Evolutionary conservation across 306 rosid species (phyloP), one percentile per base, ranked within the genome.

Genomic region (Cicer pinnatifidum): DNA sequence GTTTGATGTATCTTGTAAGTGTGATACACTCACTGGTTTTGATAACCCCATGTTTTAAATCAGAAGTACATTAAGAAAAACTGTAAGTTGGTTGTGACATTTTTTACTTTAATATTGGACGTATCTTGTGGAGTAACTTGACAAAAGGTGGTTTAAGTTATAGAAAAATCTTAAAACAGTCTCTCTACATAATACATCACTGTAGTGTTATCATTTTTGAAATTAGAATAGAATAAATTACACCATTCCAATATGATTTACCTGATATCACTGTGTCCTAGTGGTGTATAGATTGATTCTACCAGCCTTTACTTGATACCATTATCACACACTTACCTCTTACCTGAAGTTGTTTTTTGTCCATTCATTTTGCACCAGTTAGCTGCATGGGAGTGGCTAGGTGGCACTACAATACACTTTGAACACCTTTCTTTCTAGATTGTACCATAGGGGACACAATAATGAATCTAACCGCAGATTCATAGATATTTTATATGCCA

Each of bases 91-190:
- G 41, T 28, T 28, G 17, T 6, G 41, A 58, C 9, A 33, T 12
- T 58, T 28, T 58, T 28, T 28, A 33, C 9, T 23, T 58, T 11
- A 23, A 23, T 1, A 40, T 2, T 6, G 8, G 41, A 23, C 13
- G 1, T 56, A 56, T 20, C 38, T 23, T 10, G 8, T 20, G 39
- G 37, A 11, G 20, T 20, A 56, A 56, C 62, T 20, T 56, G 13
- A 58, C 41, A 28, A 23, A 23, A 28, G 64, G 9, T 58, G 64
- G 64, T 58, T 58, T 58, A 28, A 58, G 64, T 28, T 58, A 23
- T 58, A 0, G 33, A 6, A 61, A 35, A 61, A 61, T 13, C 47
- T 38, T 61, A 3, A 61, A 60, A 60, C 15, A 17, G 60, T 17
- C 28, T 1, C 33, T 9, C 54, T 3, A 48, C 54, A 50, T 28